These are phyloP conservation scores for Hyaloscypha variabilis DNA, from an alignment of 495 filamentous ascomycete species.

Conservation along the genomic window DNA sequence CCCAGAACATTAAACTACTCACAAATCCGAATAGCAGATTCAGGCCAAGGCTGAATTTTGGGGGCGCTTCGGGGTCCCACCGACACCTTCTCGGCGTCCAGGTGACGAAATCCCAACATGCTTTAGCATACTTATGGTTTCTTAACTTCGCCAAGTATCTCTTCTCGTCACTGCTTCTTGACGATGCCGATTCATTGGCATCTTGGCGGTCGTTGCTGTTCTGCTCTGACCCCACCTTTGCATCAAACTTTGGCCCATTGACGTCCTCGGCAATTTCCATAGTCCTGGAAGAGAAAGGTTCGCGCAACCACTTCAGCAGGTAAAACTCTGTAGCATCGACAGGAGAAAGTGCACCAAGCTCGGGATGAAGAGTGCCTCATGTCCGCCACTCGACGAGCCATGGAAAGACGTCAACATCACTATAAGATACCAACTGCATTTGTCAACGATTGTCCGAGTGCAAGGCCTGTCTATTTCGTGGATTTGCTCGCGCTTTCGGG, in stretches of 20 bases:
- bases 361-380: not conserved
- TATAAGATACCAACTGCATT: not conserved
- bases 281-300: not conserved
- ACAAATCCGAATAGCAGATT: constrained; percentile 63
- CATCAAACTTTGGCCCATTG: not conserved
- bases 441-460: not conserved
- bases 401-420: not conserved
- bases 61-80: constrained; percentile 58
- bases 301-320: not conserved
- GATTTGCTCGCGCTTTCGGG: not conserved
- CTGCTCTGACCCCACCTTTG: constrained; percentile 3
- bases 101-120: constrained; percentile 38
- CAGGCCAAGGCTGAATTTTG: constrained; percentile 59
- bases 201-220: not conserved
- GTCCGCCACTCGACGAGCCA: not conserved
- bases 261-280: not conserved
- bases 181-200: constrained; percentile 11
- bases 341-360: not conserved
- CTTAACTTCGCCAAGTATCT: constrained; percentile 15
- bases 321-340: not conserved
- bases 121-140: constrained; percentile 16
- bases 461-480: not conserved
- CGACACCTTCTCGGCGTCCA: constrained; percentile 59
- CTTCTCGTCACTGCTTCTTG: constrained; percentile 14
- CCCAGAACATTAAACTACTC: constrained; percentile 19